phyloP scores from a whole-genome alignment of 2,329 filamentous ascomycete genomes.

The Exserohilum rostratum region DNA sequence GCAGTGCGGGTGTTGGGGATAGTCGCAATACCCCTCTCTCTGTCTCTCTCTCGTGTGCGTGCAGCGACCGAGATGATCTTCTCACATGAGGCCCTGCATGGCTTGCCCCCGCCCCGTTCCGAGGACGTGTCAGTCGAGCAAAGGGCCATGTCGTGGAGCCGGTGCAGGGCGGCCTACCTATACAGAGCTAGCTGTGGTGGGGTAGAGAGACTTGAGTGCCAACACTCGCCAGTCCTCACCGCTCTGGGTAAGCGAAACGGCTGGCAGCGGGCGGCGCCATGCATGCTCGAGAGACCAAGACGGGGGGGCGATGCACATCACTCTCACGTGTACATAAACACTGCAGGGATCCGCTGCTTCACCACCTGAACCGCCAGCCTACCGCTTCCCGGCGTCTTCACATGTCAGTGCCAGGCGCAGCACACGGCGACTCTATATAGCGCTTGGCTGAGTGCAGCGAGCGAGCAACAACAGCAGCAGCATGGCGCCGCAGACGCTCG shows the following conservation, averaged over 20 bases:
- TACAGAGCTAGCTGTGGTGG: constrained; percentile 12
- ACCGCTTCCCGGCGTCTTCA: constrained; percentile 7
- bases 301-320: background rate
- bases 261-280: too few species aligned
- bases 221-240: constrained; percentile 25
- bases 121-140: constrained; percentile 14
- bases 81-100: constrained; percentile 16
- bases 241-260: constrained; percentile 23
- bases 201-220: constrained; percentile 8
- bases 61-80: background rate
- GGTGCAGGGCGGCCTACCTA: constrained; percentile 2
- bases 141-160: background rate
- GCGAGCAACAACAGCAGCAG: background rate
- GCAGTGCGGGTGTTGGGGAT: too few species aligned
- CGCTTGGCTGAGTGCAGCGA: background rate
- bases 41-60: too few species aligned
- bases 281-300: too few species aligned
- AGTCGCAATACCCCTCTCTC: too few species aligned
- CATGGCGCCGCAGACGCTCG: constrained; percentile 58
- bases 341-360: background rate
- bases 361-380: background rate
- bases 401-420: constrained; percentile 7
- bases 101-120: constrained; percentile 10
- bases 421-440: background rate
- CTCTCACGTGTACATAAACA: background rate